Evolutionary conservation across 2,329 filamentous ascomycete species (phyloP), one percentile per base, ranked within the genome.

Genomic region (Amesomyces nigricolor): DNA sequence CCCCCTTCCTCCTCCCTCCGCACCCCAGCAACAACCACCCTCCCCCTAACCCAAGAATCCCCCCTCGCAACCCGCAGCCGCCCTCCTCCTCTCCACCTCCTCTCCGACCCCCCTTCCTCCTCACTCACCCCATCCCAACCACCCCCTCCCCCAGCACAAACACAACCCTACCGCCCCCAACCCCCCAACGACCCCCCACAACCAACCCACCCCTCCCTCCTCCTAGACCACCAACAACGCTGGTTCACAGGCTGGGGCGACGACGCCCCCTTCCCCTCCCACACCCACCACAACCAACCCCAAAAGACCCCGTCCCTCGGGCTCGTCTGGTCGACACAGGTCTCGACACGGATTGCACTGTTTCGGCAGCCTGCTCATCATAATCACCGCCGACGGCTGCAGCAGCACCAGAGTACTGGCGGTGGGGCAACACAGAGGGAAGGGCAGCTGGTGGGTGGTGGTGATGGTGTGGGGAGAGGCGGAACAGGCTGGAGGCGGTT

Each of bases 171-270:
- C 22, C 16, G 14, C 44, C n/a, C n/a, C n/a, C 50, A 14, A 8
- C 11, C 86, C 89, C 48, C 61, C n/a, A n/a, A n/a, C n/a, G n/a
- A n/a, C n/a, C 54, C 39, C 16, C 10, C 38, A 42, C 13, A 29
- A n/a, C 26, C 39, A 47, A 2, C 42, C 38, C 50, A 58, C 37
- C 71, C 78, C 11, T 82, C 85, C 0, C 76, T 96, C 38, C 80
- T 82, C 32, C 80, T 96, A 8, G 86, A 95, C 64, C 88, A 96
- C 70, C 92, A 97, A 71, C 90, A 96, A 69, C 82, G 88, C 43
- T 96, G 91, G 82, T 95, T 96, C 72, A 95, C 91, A 4, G 91
- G 94, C 60, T 96, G 94, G 92, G 91, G 92, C 19, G 89, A 95
- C 68, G 78, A 84, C 54, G 7, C 32, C 32, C 32, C 32, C 14